These are phyloP conservation scores for Kalaharituber pfeilii DNA, from an alignment of 2,329 filamentous ascomycete genomes.

Conservation along the genomic window DNA sequence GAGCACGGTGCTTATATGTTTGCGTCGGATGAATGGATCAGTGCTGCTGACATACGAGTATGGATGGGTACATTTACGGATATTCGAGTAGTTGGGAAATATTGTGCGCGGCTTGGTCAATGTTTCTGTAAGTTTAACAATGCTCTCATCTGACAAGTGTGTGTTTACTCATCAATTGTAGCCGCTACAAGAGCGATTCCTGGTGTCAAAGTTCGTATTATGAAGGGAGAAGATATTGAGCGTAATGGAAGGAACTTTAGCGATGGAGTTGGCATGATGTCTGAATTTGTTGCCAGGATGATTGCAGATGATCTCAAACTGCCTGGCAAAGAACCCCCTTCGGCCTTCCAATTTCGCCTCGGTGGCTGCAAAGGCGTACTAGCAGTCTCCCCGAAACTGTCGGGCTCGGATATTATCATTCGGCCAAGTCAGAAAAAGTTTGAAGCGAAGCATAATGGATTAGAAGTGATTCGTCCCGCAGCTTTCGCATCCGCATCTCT, in stretches of 20 bases:
- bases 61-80: constrained; percentile 78
- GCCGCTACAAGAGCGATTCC: constrained; percentile 63
- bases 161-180: constrained; percentile 5
- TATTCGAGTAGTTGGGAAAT: constrained; percentile 68
- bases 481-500: constrained; percentile 59
- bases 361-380: constrained; percentile 86
- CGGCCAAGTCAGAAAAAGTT: constrained; percentile 84
- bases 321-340: constrained; percentile 44
- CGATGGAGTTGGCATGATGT: constrained; percentile 91
- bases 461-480: constrained; percentile 77
- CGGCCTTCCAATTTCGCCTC: constrained; percentile 78
- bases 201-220: constrained; percentile 40
- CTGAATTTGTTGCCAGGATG: constrained; percentile 53
- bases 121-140: constrained; percentile 48
- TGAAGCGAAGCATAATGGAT: constrained; percentile 44
- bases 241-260: constrained; percentile 58
- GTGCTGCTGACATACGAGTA: constrained; percentile 56
- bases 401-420: constrained; percentile 53
- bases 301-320: constrained; percentile 53
- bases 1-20: constrained; percentile 92
- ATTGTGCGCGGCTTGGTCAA: constrained; percentile 75
- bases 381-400: constrained; percentile 51
- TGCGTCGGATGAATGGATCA: constrained; percentile 47
- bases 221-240: constrained; percentile 51
- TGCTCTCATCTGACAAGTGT: neutral